These are phyloP conservation scores for Candida labiduridarum DNA, from an alignment of 1,139 yeast species.

Conservation along the genomic window DNA sequence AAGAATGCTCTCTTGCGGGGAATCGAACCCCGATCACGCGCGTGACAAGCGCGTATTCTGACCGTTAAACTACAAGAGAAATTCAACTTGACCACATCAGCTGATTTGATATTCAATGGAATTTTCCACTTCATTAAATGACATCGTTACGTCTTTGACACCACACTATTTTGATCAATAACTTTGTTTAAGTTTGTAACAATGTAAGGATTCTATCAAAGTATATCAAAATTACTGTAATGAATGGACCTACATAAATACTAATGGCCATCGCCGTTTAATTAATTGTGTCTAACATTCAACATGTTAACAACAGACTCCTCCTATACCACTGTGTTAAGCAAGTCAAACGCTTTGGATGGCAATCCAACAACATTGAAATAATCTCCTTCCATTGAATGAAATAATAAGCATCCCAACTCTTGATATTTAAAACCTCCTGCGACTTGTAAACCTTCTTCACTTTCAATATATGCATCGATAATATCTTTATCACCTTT, in stretches of 20 bases:
- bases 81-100: not conserved
- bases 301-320: too few species aligned
- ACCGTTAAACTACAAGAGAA: slow-evolving; percentile 8
- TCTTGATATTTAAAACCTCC: slow-evolving; percentile 93
- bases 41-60: slow-evolving; percentile 10
- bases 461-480: slow-evolving; percentile 61
- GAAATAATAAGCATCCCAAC: slow-evolving; percentile 64
- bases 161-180: too few species aligned
- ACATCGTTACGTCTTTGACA: too few species aligned
- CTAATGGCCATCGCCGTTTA: too few species aligned
- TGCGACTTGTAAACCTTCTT: slow-evolving; percentile 82
- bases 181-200: too few species aligned
- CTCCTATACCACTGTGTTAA: too few species aligned
- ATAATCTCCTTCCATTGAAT: slow-evolving; percentile 73
- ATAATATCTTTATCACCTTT: slow-evolving; percentile 51
- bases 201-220: too few species aligned
- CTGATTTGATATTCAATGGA: not conserved
- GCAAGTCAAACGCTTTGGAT: too few species aligned
- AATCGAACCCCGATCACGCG: slow-evolving; percentile 10
- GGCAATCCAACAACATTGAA: slow-evolving; percentile 93
- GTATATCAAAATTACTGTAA: too few species aligned
- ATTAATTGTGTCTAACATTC: too few species aligned
- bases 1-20: slow-evolving; percentile 8
- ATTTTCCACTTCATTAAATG: too few species aligned
- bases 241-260: too few species aligned